Percentiles rank a stretch among this genome's conserved stretches.
Evolutionary conservation across 2,329 filamentous ascomycete genomes (phyloP).

Genomic region (Phaeosphaeria sp.): DNA sequence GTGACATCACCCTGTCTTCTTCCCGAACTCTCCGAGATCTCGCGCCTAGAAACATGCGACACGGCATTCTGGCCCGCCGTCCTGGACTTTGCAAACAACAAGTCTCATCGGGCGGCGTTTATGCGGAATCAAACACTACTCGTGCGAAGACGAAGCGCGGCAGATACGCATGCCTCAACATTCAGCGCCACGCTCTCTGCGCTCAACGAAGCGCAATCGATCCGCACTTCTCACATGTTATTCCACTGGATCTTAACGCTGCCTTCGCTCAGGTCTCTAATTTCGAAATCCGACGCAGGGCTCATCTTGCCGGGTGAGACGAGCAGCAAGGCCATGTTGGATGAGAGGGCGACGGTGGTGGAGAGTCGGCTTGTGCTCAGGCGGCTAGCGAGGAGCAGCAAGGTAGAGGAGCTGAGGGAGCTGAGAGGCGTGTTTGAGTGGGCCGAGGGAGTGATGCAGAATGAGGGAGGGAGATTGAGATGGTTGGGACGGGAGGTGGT

Average conservation of each 20-base stretch:
- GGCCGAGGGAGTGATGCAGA: conserved; percentile 57
- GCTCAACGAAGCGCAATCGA: conserved; percentile 65
- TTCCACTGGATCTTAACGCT: conserved; percentile 79
- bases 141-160: conserved; percentile 68
- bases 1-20: conserved; percentile 64
- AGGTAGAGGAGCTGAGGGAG: conserved; percentile 59
- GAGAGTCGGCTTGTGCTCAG: conserved; percentile 74
- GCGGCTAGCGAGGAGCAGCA: conserved; percentile 55
- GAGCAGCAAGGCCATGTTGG: conserved; percentile 56
- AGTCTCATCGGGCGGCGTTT: conserved; percentile 69
- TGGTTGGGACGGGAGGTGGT: conserved; percentile 66
- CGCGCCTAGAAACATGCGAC: conserved; percentile 66
- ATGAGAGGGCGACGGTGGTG: conserved; percentile 66
- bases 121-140: conserved; percentile 73
- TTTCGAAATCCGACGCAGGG: conserved; percentile 64
- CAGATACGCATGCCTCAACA: conserved; percentile 64
- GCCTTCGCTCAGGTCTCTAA: conserved; percentile 54
- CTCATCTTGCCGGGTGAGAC: conserved; percentile 50
- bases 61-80: conserved; percentile 81
- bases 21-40: conserved; percentile 69
- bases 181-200: conserved; percentile 79
- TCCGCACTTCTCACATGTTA: conserved; percentile 50
- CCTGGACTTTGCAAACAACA: conserved; percentile 72
- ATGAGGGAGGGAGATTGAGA: conserved; percentile 48
- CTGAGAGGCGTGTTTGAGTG: conserved; percentile 70